phyloP scores from a whole-genome alignment of 371 early-diverging fungal species.

The Parasitella parasitica region DNA sequence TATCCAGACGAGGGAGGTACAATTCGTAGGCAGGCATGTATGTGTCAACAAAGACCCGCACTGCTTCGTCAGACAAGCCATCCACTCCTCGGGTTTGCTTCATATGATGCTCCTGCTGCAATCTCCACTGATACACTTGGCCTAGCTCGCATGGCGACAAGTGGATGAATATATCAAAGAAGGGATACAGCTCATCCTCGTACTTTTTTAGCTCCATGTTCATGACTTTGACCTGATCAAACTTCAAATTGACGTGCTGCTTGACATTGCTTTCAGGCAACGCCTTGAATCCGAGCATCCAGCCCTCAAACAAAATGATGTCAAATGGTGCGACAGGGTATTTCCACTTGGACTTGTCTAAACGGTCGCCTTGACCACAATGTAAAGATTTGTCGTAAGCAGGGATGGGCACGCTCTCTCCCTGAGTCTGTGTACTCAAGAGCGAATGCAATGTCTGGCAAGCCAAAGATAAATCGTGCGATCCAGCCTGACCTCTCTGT shows the following conservation, averaged over 20 bases:
- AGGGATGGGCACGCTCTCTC: constrained; percentile 55
- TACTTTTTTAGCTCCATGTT: constrained; percentile 57
- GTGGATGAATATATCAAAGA: constrained; percentile 78
- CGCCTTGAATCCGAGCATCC: constrained; percentile 87
- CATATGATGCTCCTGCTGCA: constrained; percentile 78
- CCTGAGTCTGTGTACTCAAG: constrained; percentile 11
- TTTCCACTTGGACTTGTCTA: constrained; percentile 58
- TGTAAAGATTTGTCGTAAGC: constrained; percentile 77
- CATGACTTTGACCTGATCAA: constrained; percentile 44
- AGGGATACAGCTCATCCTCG: constrained; percentile 57
- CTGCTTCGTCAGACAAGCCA: constrained; percentile 69
- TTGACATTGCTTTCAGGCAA: constrained; percentile 39
- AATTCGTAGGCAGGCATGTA: constrained; percentile 92
- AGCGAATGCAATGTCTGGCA: constrained; percentile 51
- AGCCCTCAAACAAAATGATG: constrained; percentile 91
- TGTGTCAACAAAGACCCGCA: constrained; percentile 81
- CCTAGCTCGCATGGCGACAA: constrained; percentile 59
- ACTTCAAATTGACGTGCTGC: not conserved
- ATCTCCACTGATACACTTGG: constrained; percentile 82
- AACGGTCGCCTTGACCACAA: constrained; percentile 82
- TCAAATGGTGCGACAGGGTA: constrained; percentile 58
- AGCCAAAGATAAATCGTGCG: constrained; percentile 79
- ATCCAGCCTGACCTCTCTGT: constrained; percentile 86
- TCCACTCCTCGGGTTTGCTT: constrained; percentile 43
- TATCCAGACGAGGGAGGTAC: constrained; percentile 59